These are phyloP conservation scores for Cladorrhinum sp. DNA, from an alignment of 2,329 filamentous ascomycete genomes.

Conservation along the genomic window DNA sequence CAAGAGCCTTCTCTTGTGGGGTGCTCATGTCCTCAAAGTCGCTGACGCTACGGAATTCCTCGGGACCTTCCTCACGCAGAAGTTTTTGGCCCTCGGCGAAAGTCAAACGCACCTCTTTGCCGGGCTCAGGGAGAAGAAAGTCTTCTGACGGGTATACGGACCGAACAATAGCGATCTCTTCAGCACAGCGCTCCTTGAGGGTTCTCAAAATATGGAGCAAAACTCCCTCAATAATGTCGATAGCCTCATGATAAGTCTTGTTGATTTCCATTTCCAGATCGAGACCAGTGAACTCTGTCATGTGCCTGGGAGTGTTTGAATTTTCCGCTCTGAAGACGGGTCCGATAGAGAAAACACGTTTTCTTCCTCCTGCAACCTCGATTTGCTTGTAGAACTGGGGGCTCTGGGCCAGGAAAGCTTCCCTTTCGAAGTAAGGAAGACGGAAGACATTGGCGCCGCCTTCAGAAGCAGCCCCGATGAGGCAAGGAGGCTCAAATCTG, in stretches of 20 bases:
- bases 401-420: conserved; percentile 61
- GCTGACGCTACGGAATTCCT: conserved; percentile 63
- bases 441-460: conserved; percentile 90
- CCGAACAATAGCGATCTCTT: conserved; percentile 70
- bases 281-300: conserved; percentile 82
- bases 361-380: conserved; percentile 74
- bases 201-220: conserved; percentile 73
- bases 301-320: conserved; percentile 77
- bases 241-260: conserved; percentile 72
- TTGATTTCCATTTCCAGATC: conserved; percentile 90
- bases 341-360: conserved; percentile 74
- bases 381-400: conserved; percentile 89
- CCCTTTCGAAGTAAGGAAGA: conserved; percentile 82
- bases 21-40: conserved; percentile 80
- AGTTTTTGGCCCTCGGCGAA: conserved; percentile 78
- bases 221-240: conserved; percentile 68
- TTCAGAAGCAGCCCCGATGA: conserved; percentile 87
- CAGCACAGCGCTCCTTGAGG: conserved; percentile 60
- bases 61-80: conserved; percentile 70
- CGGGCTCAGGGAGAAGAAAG: conserved; percentile 70
- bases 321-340: conserved; percentile 83
- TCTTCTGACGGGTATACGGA: conserved; percentile 73
- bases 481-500: conserved; percentile 77
- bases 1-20: conserved; percentile 84
- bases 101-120: conserved; percentile 72